Evolutionary conservation across 306 rosid genomes (phyloP), one percentile per base, ranked within the genome.

Genomic region (Inga leiocalycina): DNA sequence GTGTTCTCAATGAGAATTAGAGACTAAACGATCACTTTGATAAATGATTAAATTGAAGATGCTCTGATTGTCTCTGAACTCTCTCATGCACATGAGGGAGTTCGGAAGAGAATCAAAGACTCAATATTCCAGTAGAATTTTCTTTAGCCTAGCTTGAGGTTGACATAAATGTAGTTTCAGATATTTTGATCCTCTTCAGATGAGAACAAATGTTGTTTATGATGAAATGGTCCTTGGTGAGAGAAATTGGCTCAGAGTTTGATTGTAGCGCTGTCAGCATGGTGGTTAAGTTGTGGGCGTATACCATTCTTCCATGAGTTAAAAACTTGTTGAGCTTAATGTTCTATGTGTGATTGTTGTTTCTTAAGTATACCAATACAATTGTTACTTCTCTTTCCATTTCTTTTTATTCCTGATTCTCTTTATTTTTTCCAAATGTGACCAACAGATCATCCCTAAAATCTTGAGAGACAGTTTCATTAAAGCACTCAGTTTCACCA

Each of bases 61-160:
- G 51, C 82, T 62, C 27, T 37, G 41, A 22, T 71, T 56, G 75
- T 56, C 41, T 8, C n/a, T 72, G 24, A 34, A 35, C 76, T 16
- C 30, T 61, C 71, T 43, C 70, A 14, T 76, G 49, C 68, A 70
- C 80, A 52, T 20, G 49, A 57, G 20, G 19, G 71, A 35, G 39
- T 79, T 74, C 64, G 49, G 41, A 45, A 45, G 49, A 61, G 59
- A 27, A 67, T 32, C 52, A 22, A 56, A 76, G 72, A 83, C 71
- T 79, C 57, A 74, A 78, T 67, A 10, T 67, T 75, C 27, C 14
- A 20, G 46, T 74, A 27, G 65, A 62, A 62, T 62, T 61, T 5
- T 62, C 45, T 69, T 48, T 74, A 43, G 16, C 27, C 12, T 37
- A 41, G 49, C 22, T 35, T 76, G 74, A 73, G 57, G 70, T 64